Evolutionary conservation across 1,139 yeast species (phyloP).

Genomic region (Lizanozyma gosingica): DNA sequence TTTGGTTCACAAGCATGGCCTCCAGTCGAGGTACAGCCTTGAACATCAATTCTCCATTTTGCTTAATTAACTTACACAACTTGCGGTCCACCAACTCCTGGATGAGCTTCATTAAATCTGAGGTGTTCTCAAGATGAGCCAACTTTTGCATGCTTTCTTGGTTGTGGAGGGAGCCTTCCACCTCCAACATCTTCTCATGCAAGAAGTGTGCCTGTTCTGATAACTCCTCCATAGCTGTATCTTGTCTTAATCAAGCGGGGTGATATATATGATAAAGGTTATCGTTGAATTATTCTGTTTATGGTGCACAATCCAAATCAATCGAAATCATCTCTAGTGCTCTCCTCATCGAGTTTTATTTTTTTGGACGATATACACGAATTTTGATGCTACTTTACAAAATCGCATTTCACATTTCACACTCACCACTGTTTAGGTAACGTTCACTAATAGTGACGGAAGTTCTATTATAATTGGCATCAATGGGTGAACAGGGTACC

Average conservation of each 20-base stretch:
- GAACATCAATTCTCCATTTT: slow-evolving; percentile 59
- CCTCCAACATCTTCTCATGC: slow-evolving; percentile 51
- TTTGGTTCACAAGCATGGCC: slow-evolving; percentile 61
- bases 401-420: too few relatives aligned
- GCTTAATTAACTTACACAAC: slow-evolving; percentile 58
- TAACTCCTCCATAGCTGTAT: slow-evolving; percentile 17
- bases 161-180: slow-evolving; percentile 38
- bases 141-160: slow-evolving; percentile 25
- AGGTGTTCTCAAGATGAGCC: neutral
- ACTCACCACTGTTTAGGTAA: too few relatives aligned
- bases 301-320: too few relatives aligned
- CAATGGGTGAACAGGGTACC: slow-evolving; percentile 2
- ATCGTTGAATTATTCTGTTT: too few relatives aligned
- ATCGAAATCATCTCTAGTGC: too few relatives aligned
- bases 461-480: too few relatives aligned
- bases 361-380: slow-evolving; percentile 5
- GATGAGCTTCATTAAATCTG: slow-evolving; percentile 27
- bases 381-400: slow-evolving; percentile 6
- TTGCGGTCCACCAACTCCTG: slow-evolving; percentile 38
- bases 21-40: slow-evolving; percentile 62
- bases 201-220: slow-evolving; percentile 46
- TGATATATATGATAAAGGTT: too few relatives aligned
- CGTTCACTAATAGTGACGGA: too few relatives aligned
- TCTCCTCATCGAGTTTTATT: too few relatives aligned
- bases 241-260: too few relatives aligned